phyloP scores from a whole-genome alignment of 805 yeast species.

The Clavispora fructus region DNA sequence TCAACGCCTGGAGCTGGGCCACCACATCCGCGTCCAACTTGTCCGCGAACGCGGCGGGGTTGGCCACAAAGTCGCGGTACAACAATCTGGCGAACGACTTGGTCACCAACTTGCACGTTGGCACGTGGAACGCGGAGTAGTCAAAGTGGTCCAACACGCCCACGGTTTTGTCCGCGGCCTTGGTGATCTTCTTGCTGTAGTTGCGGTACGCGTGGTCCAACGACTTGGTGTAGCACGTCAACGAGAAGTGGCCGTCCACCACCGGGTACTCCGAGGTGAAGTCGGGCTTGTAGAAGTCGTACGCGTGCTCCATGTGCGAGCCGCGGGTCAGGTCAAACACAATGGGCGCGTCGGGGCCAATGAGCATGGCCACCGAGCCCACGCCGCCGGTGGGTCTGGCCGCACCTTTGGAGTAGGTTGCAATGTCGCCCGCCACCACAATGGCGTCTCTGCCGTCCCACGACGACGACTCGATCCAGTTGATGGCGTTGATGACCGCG shows the following conservation, averaged over 20 bases:
- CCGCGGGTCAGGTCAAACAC: constrained; percentile 89
- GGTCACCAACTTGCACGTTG: constrained; percentile 91
- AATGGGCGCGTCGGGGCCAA: constrained; percentile 97
- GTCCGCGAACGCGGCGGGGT: constrained; percentile 53
- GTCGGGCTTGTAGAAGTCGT: constrained; percentile 97
- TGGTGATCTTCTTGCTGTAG: constrained; percentile 67
- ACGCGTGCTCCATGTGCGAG: constrained; percentile 91
- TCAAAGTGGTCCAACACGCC: constrained; percentile 72
- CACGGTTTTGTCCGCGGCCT: constrained; percentile 44
- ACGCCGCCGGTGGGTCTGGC: constrained; percentile 99
- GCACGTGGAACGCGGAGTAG: constrained; percentile 95
- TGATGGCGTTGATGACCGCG: constrained; percentile 87
- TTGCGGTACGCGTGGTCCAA: constrained; percentile 79
- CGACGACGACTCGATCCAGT: constrained; percentile 92
- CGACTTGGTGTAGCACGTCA: constrained; percentile 91
- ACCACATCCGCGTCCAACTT: constrained; percentile 46
- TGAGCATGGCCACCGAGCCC: constrained; percentile 88
- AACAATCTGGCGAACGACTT: constrained; percentile 90
- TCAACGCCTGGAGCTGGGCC: constrained; percentile 44
- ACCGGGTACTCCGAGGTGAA: constrained; percentile 94
- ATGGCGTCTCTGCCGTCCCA: constrained; percentile 99
- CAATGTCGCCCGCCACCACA: constrained; percentile 97
- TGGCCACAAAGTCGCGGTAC: constrained; percentile 78
- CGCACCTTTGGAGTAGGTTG: constrained; percentile 92
- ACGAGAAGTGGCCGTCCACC: constrained; percentile 95